phyloP scores from a whole-genome alignment of 768 basidiomycete species.

The Galerina marginata region DNA sequence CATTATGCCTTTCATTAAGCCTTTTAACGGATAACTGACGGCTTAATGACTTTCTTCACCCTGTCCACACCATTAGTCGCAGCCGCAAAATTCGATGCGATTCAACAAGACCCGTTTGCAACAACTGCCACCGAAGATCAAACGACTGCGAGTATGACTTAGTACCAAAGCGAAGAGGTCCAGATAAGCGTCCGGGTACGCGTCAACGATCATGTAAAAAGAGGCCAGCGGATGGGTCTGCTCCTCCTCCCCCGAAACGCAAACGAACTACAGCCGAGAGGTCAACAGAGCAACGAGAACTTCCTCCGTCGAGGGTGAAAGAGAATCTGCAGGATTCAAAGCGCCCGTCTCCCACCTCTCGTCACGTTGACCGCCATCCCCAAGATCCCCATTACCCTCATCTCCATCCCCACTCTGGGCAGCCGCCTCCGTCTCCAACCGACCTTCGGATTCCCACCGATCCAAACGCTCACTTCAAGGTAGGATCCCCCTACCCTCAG shows the following conservation, averaged over 20 bases:
- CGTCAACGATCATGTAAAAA: conserved; percentile 88
- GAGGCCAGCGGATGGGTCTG: conserved; percentile 61
- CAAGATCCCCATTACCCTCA: conserved; percentile 24
- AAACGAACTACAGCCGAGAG: conserved; percentile 44
- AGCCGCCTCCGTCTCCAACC: conserved; percentile 27
- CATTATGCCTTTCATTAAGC: conserved; percentile 43
- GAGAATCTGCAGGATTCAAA: conserved; percentile 37
- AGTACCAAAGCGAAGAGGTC: conserved; percentile 81
- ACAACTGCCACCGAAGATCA: conserved; percentile 80
- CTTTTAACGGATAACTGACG: conserved; percentile 44
- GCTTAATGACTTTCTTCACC: conserved; percentile 36
- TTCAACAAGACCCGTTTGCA: conserved; percentile 79
- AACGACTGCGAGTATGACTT: conserved; percentile 83
- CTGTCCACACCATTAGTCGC: conserved; percentile 58
- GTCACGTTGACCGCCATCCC: conserved; percentile 18
- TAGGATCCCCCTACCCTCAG: conserved; percentile 19
- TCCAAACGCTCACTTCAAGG: conserved; percentile 30
- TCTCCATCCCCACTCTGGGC: conserved; percentile 18
- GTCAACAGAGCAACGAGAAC: conserved; percentile 38
- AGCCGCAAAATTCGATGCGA: conserved; percentile 87
- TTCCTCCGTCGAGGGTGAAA: conserved; percentile 40
- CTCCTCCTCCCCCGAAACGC: conserved; percentile 57
- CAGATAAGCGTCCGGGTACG: conserved; percentile 86
- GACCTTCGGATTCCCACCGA: conserved; percentile 37
- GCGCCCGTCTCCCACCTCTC: conserved; percentile 16